Conservation (phyloP, 306 rosid species). For the Lithocarpus polystachyus region DNA sequence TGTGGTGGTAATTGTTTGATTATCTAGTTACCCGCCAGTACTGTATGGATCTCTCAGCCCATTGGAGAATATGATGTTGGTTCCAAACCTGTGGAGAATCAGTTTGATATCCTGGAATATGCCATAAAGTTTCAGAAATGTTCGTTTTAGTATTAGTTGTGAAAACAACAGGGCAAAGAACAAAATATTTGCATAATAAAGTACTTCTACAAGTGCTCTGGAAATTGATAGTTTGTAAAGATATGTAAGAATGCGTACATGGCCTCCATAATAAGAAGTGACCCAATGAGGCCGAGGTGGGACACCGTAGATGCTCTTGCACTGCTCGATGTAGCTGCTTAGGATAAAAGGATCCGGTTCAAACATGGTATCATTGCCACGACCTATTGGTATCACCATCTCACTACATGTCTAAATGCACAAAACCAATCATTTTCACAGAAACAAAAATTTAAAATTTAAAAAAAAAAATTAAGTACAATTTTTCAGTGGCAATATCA, state of each 20-base stretch:
- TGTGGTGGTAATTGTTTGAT: background rate
- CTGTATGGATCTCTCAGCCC: constrained; percentile 70
- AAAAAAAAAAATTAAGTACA: background rate
- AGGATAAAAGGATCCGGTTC: background rate
- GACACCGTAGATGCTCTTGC: constrained; percentile 42
- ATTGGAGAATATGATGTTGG: constrained; percentile 30
- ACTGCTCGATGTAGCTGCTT: background rate
- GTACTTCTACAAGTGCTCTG: too few relatives aligned
- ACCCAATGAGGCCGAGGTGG: constrained; percentile 44
- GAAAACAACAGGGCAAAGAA: background rate
- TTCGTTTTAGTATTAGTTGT: background rate
- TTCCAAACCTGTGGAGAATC: constrained; percentile 40
- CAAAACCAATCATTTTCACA: background rate
- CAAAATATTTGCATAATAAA: background rate
- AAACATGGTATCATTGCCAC: background rate
- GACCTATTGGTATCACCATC: background rate
- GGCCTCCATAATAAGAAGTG: constrained; percentile 5
- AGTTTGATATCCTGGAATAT: constrained; percentile 44
- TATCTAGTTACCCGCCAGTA: constrained; percentile 44
- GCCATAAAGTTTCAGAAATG: background rate
- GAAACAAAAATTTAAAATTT: too few relatives aligned
- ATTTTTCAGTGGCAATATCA: too few relatives aligned
- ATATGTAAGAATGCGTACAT: constrained; percentile 1
- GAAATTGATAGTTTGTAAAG: too few relatives aligned
- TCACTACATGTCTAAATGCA: background rate